Evolutionary conservation across 768 basidiomycete species (phyloP).

Genomic region (Tricholoma terreum): DNA sequence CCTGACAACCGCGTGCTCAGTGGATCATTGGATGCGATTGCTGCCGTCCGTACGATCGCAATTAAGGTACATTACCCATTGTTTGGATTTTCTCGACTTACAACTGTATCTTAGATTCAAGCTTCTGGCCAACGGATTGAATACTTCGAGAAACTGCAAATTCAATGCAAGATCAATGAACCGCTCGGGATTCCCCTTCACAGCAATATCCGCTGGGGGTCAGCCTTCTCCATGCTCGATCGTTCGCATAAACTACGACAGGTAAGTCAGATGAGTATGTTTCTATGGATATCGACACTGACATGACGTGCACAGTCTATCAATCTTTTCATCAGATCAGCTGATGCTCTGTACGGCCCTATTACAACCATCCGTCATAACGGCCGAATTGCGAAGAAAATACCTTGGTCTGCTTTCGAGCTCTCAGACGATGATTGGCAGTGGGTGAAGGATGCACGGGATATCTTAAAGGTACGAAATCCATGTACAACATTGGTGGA

Average conservation of each 20-base stretch:
- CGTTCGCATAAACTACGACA: background rate
- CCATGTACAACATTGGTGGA: too few species aligned
- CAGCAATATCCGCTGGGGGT: conserved; percentile 8
- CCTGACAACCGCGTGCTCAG: conserved; percentile 21
- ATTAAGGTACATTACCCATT: conserved; percentile 25
- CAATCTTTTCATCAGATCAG: conserved; percentile 7
- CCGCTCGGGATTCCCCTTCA: conserved; percentile 23
- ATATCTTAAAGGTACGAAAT: conserved; percentile 8
- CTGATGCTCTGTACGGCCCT: conserved; percentile 7
- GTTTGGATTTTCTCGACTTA: background rate
- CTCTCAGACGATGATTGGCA: conserved; percentile 7
- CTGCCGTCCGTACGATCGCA: conserved; percentile 24
- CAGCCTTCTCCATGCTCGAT: conserved; percentile 4
- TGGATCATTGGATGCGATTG: conserved; percentile 27
- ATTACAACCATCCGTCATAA: conserved; percentile 9
- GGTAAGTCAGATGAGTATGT: background rate
- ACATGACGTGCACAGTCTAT: conserved; percentile 5
- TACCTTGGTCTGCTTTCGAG: conserved; percentile 10
- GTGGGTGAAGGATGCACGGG: conserved; percentile 1
- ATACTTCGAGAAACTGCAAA: conserved; percentile 21
- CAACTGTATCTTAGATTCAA: conserved; percentile 20
- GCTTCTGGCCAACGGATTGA: conserved; percentile 20
- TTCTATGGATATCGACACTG: background rate
- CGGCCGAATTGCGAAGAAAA: conserved; percentile 4
- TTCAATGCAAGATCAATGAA: conserved; percentile 7